Evolutionary conservation across 169 alveolate genomes (phyloP).

Genomic region (Cryptosporidium baileyi): DNA sequence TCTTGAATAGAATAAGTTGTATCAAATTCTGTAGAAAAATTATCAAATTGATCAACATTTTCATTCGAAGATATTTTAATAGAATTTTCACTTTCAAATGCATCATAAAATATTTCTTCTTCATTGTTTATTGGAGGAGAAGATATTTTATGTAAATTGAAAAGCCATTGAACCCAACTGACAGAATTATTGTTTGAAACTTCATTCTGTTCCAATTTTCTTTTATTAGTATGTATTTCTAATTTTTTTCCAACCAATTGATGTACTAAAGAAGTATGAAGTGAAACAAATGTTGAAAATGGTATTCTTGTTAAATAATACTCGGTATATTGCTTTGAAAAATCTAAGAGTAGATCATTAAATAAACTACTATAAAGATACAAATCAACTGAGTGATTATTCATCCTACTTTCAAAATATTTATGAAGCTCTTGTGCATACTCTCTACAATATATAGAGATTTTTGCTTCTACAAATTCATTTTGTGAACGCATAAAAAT

Average conservation of each 20-base stretch:
- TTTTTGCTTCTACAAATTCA: conserved; percentile 52
- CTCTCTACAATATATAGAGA: conserved; percentile 51
- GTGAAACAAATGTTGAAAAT: conserved; percentile 26
- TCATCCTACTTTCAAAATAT: conserved; percentile 44
- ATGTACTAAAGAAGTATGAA: conserved; percentile 65
- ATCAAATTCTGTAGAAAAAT: conserved; percentile 27
- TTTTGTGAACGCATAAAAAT: conserved; percentile 5
- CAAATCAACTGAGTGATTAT: not conserved
- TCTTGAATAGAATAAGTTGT: not conserved
- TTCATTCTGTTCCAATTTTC: not conserved
- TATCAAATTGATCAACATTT: not conserved
- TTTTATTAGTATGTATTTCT: not conserved
- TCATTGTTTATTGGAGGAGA: conserved; percentile 5
- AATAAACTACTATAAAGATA: conserved; percentile 20
- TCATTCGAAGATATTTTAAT: not conserved
- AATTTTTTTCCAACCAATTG: conserved; percentile 54
- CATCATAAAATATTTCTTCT: conserved; percentile 42
- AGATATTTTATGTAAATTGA: conserved; percentile 26
- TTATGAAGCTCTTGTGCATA: conserved; percentile 20
- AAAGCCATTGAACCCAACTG: conserved; percentile 63
- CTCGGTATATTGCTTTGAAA: conserved; percentile 50
- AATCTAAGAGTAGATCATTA: conserved; percentile 17
- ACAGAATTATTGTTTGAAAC: not conserved
- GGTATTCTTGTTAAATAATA: conserved; percentile 42
- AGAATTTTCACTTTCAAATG: not conserved